A percentile compares a stretch with the other conserved stretches of the same genome.
phyloP scores from a whole-genome alignment of 805 yeast species.

The Blastobotrys mokoenaii region DNA sequence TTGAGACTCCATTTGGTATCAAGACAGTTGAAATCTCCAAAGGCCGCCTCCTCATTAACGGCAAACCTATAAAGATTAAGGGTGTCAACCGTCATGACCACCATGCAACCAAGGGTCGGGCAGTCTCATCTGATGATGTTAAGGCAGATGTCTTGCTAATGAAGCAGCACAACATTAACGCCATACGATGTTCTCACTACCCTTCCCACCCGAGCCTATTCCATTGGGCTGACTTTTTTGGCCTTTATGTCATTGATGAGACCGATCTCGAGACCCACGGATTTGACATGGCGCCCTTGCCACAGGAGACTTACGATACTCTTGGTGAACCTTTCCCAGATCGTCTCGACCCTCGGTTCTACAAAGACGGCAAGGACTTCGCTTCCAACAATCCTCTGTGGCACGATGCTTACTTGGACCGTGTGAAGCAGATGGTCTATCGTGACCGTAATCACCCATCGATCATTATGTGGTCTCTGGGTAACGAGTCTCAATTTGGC shows the following conservation, averaged over 20 bases:
- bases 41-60: conserved; percentile 27
- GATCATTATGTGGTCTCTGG: conserved; percentile 33
- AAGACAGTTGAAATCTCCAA: conserved; percentile 27
- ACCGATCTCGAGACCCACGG: conserved; percentile 35
- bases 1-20: conserved; percentile 26
- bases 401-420: conserved; percentile 30
- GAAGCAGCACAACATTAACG: conserved; percentile 31
- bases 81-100: conserved; percentile 35
- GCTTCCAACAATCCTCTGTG: conserved; percentile 29
- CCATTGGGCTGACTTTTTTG: conserved; percentile 27
- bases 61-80: conserved; percentile 24
- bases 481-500: conserved; percentile 33
- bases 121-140: conserved; percentile 30
- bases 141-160: conserved; percentile 27
- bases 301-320: not conserved
- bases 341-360: conserved; percentile 9
- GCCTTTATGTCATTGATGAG: conserved; percentile 32
- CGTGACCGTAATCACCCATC: conserved; percentile 32
- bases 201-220: conserved; percentile 31
- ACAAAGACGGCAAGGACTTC: conserved; percentile 18
- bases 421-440: conserved; percentile 26
- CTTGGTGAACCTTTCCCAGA: no score
- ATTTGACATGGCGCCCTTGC: conserved; percentile 12
- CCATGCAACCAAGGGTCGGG: conserved; percentile 29
- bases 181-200: conserved; percentile 32